A percentile compares a stretch with the other conserved stretches of the same genome.
phyloP scores from a whole-genome alignment of 345 rosid genomes.

The Mercurialis annua region DNA sequence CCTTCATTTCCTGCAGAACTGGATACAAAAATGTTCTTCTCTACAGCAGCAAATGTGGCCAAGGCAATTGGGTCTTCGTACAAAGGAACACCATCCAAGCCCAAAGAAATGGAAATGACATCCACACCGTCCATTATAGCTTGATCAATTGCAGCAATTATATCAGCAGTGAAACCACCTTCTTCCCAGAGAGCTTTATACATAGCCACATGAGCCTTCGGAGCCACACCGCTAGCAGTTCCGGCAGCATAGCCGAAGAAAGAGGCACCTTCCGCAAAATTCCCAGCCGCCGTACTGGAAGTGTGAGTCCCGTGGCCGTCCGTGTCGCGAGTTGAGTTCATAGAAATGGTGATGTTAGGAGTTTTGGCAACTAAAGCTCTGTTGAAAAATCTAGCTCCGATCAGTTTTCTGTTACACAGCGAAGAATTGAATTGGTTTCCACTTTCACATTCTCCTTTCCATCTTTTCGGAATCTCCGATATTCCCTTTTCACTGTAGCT shows the following conservation, averaged over 20 bases:
- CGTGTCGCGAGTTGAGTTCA: slow-evolving; percentile 30
- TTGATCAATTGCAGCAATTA: slow-evolving; percentile 28
- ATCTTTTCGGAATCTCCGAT: slow-evolving; percentile 26
- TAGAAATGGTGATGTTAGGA: slow-evolving; percentile 14
- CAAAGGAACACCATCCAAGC: slow-evolving; percentile 22
- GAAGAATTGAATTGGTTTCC: slow-evolving; percentile 29
- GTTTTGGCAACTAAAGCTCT: slow-evolving; percentile 21
- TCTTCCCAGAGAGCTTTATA: slow-evolving; percentile 32
- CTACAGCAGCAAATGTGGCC: slow-evolving; percentile 36
- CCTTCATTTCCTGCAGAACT: slow-evolving; percentile 30
- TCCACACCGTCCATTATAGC: slow-evolving; percentile 23
- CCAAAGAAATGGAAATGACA: slow-evolving; percentile 26
- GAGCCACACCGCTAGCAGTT: slow-evolving; percentile 27
- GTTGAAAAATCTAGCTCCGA: slow-evolving; percentile 36
- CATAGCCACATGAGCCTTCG: slow-evolving; percentile 26
- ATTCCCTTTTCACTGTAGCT: slow-evolving; percentile 37
- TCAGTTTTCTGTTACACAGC: slow-evolving; percentile 33
- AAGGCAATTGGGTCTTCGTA: slow-evolving; percentile 31
- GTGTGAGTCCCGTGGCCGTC: slow-evolving; percentile 37
- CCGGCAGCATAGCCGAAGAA: slow-evolving; percentile 32
- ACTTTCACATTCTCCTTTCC: slow-evolving; percentile 35
- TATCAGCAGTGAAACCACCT: slow-evolving; percentile 21
- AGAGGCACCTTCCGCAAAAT: slow-evolving; percentile 26
- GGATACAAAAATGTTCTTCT: slow-evolving; percentile 28
- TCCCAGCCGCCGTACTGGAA: slow-evolving; percentile 35